Conservation (phyloP, 2,329 filamentous ascomycete genomes). For the Trichoderma polysporum region DNA sequence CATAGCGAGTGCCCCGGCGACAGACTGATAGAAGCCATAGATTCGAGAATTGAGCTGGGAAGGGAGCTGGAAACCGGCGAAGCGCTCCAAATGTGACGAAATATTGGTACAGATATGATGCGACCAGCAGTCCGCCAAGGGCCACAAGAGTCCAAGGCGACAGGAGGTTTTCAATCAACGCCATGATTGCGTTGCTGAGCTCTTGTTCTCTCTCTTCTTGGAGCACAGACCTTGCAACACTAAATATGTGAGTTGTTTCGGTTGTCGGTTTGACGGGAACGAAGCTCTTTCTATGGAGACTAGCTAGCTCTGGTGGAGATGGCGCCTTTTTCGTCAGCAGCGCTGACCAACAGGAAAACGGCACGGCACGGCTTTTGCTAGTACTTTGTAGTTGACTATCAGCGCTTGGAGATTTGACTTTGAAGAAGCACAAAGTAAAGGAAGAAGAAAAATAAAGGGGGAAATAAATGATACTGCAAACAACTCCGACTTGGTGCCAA, state of each 20-base stretch:
- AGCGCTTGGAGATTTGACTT: not conserved
- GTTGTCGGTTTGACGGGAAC: not conserved
- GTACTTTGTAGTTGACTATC: not conserved
- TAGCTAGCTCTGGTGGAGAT: slow-evolving; percentile 4
- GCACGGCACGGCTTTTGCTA: not conserved
- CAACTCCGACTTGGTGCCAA: not conserved
- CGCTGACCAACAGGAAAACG: not conserved
- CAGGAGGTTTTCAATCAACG: slow-evolving; percentile 32
- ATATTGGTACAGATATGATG: slow-evolving; percentile 61
- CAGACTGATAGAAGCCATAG: slow-evolving; percentile 73
- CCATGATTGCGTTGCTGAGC: slow-evolving; percentile 27
- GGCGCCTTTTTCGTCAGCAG: not conserved
- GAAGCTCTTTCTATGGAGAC: not conserved
- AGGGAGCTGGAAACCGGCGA: slow-evolving; percentile 60
- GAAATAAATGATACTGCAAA: not conserved
- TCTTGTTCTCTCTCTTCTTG: not conserved
- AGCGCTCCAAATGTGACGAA: slow-evolving; percentile 53
- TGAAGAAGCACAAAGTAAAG: not conserved
- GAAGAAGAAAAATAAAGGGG: not conserved
- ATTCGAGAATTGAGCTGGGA: slow-evolving; percentile 67
- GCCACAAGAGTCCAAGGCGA: slow-evolving; percentile 48
- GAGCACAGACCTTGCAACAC: not conserved
- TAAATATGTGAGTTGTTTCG: not conserved
- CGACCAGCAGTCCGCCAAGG: slow-evolving; percentile 46
- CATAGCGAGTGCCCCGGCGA: slow-evolving; percentile 65